phyloP scores from a whole-genome alignment of 192 early-diverging fungal species.

The Dissophora ornata region DNA sequence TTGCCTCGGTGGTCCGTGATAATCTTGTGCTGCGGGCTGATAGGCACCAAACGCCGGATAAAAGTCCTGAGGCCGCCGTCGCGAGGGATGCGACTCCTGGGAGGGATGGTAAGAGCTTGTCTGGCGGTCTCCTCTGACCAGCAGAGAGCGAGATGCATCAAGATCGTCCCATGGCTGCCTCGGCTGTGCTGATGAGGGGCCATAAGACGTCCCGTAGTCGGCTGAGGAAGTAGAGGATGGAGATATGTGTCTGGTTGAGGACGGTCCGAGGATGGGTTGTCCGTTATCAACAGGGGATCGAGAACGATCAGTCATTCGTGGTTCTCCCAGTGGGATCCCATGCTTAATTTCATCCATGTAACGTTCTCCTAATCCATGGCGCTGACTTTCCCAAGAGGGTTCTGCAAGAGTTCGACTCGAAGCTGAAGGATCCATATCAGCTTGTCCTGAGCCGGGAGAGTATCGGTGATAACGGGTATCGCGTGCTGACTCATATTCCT shows the following conservation, averaged over 20 bases:
- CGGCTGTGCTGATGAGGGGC: neutral
- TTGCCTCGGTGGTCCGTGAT: neutral
- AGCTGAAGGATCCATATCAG: too few relatives aligned
- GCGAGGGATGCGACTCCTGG: neutral
- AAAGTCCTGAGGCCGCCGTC: neutral
- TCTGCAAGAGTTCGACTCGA: too few relatives aligned
- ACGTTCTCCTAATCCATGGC: too few relatives aligned
- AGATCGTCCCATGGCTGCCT: neutral
- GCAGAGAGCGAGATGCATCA: neutral
- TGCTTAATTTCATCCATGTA: too few relatives aligned
- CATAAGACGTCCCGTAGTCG: too few relatives aligned
- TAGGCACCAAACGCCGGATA: neutral
- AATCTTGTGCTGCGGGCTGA: neutral
- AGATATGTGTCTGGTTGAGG: neutral
- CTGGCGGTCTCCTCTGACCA: neutral
- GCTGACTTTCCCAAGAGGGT: too few relatives aligned
- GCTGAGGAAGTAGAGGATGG: neutral
- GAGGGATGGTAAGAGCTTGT: neutral
- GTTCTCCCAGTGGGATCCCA: too few relatives aligned
- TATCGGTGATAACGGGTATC: too few relatives aligned
- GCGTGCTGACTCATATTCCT: too few relatives aligned
- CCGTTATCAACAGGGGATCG: neutral
- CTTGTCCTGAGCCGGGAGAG: too few relatives aligned
- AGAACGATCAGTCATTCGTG: too few relatives aligned
- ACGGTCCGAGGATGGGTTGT: neutral